Conservation (phyloP, 176 grass and related monocot species). For the Puccinellia tenuiflora region DNA sequence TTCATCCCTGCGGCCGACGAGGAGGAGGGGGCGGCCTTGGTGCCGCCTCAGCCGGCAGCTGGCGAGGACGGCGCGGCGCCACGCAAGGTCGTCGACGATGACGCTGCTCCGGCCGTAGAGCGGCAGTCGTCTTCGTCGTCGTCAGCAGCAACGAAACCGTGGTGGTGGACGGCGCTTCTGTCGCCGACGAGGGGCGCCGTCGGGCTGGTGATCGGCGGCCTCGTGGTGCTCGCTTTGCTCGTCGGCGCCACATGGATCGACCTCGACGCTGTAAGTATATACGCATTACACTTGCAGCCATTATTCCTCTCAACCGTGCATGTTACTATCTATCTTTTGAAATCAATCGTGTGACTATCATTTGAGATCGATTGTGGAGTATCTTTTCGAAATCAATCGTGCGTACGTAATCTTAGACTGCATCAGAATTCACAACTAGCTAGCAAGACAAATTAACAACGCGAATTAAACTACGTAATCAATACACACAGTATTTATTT, state of each 20-base stretch:
- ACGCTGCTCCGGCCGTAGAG: background rate
- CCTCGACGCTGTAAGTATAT: conserved; percentile 10
- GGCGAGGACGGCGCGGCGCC: background rate
- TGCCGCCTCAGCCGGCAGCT: background rate
- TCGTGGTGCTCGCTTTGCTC: conserved; percentile 29
- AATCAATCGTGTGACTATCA: background rate
- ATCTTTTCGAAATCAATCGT: too few species aligned
- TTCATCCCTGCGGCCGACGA: background rate
- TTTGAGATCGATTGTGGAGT: too few species aligned
- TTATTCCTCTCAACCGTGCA: background rate
- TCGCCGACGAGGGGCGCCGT: conserved; percentile 26
- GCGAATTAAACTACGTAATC: too few species aligned
- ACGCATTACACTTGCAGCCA: background rate
- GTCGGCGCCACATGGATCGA: conserved; percentile 13
- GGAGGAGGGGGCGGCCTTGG: background rate
- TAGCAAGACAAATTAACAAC: background rate
- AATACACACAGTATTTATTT: background rate
- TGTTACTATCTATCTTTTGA: too few species aligned
- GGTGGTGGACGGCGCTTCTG: background rate
- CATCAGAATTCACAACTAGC: background rate
- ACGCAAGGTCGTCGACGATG: background rate
- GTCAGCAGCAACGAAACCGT: background rate
- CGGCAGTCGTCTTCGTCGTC: background rate
- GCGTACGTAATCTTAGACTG: background rate
- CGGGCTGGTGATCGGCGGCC: conserved; percentile 34